Evolutionary conservation across 2,329 filamentous ascomycete species (phyloP).

Genomic region (Apiospora arundinis): DNA sequence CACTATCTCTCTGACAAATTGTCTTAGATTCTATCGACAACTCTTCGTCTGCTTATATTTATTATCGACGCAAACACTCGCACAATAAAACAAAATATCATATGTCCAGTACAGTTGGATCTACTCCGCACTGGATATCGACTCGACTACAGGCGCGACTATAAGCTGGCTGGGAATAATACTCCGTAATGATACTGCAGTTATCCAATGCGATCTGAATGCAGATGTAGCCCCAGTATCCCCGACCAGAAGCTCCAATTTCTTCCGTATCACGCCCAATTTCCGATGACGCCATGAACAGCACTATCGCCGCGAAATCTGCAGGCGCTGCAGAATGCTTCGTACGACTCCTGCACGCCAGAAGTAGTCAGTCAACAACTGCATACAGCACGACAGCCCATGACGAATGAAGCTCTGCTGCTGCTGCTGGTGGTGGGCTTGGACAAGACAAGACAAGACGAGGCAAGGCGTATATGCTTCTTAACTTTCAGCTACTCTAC

Average conservation of each 20-base stretch:
- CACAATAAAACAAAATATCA: neutral
- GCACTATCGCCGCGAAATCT: neutral
- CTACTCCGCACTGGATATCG: neutral
- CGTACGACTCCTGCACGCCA: constrained; percentile 13
- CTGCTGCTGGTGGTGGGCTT: neutral
- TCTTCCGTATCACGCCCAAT: constrained; percentile 17
- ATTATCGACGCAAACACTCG: neutral
- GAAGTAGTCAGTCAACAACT: neutral
- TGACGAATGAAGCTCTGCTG: constrained; percentile 9
- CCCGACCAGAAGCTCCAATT: neutral
- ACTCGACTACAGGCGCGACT: constrained; percentile 13
- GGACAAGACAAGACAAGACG: neutral
- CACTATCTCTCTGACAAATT: neutral
- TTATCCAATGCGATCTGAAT: neutral
- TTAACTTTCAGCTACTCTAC: neutral
- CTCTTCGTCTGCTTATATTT: constrained; percentile 9
- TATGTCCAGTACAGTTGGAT: neutral
- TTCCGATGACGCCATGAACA: constrained; percentile 17
- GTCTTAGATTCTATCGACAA: neutral
- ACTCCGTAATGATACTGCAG: neutral
- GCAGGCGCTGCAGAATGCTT: constrained; percentile 7
- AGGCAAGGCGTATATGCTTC: neutral
- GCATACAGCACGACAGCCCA: constrained; percentile 5
- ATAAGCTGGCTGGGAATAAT: neutral
- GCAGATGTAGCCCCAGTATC: neutral